Evolutionary conservation across 495 filamentous ascomycete species (phyloP), one percentile per base, ranked within the genome.

Genomic region (Neurospora hispaniola): DNA sequence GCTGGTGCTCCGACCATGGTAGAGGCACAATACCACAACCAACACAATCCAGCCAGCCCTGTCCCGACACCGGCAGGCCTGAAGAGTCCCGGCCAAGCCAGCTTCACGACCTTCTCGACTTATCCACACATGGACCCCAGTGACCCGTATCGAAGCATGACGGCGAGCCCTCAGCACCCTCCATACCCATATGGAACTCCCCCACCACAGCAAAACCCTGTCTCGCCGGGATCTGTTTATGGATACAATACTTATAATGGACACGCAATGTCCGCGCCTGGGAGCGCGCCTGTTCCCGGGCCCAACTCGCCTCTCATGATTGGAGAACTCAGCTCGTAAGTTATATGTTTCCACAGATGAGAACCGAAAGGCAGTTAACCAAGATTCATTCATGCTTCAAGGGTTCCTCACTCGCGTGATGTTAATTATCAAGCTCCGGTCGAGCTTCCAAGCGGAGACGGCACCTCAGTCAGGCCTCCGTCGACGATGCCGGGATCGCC

Each of bases 61-160:
- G 27, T 62, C 14, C 54, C 54, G 7, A 4, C 54, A 35, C 1
- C 54, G 31, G 54, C 54, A 62, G 54, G 6, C 12, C 4, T 62
- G 27, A 81, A 81, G 76, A 82, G 79, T 48, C 78, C 81, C 18
- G 78, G 75, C 10, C 71, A 75, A 39, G 69, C 69, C 4, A 72
- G 77, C n/a, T 20, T 77, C 16, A 69, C 78, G 44, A 72, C 75
- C 2, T 79, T 71, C 71, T 48, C 69, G 5, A 62, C 54, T 35
- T 27, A 62, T 35, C 27, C 54, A 6, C 54, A 62, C 27, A 62
- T 62, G 48, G 40, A 27, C 54, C 48, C 2, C 69, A 68, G 73
- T 39, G 72, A 75, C 69, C 73, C 73, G 11, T 74, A 73, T 44
- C 70, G 73, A 18, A 43, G 35, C 71, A 70, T 44, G 48, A 62